A percentile compares a stretch with the other conserved stretches of the same genome.
These are phyloP conservation scores for Serpula lacrymans DNA, from an alignment of 768 basidiomycete species.

Conservation along the genomic window DNA sequence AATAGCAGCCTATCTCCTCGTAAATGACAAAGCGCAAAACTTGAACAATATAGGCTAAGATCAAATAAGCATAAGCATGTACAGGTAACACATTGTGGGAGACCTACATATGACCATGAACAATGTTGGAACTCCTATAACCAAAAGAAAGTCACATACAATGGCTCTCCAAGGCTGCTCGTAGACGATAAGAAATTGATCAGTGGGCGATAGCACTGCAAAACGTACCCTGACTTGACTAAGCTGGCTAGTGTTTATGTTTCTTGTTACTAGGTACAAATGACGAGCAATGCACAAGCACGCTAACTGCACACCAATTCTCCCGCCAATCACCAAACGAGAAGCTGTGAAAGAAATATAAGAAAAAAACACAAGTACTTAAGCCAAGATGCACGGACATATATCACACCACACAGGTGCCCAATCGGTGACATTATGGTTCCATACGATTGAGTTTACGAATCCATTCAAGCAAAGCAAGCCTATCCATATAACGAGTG, in stretches of 20 bases:
- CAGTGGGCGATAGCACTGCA: too few relatives aligned
- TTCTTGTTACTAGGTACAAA: constrained; percentile 27
- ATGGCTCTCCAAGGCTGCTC: too few relatives aligned
- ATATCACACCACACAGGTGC: constrained; percentile 52
- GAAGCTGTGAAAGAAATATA: constrained; percentile 28
- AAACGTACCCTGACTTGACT: too few relatives aligned
- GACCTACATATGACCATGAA: constrained; percentile 44
- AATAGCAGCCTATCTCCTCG: constrained; percentile 52
- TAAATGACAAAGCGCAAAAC: constrained; percentile 62
- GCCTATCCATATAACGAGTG: constrained; percentile 27
- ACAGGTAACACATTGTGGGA: too few relatives aligned
- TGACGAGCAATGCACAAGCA: constrained; percentile 45
- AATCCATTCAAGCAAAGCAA: constrained; percentile 16
- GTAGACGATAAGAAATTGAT: too few relatives aligned
- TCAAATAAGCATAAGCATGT: too few relatives aligned
- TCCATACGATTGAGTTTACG: constrained; percentile 35
- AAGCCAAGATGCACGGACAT: constrained; percentile 28
- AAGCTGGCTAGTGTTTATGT: too few relatives aligned
- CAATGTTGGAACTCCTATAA: constrained; percentile 49
- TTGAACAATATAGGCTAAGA: constrained; percentile 57
- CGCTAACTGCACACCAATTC: constrained; percentile 34
- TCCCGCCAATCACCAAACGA: constrained; percentile 29
- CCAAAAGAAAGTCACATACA: constrained; percentile 49
- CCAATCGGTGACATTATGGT: constrained; percentile 19
- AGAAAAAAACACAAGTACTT: not conserved